Percentiles rank a stretch among this genome's conserved stretches.
phyloP scores from a whole-genome alignment of 352 stramenopile species.

The Phytophthora cactorum region DNA sequence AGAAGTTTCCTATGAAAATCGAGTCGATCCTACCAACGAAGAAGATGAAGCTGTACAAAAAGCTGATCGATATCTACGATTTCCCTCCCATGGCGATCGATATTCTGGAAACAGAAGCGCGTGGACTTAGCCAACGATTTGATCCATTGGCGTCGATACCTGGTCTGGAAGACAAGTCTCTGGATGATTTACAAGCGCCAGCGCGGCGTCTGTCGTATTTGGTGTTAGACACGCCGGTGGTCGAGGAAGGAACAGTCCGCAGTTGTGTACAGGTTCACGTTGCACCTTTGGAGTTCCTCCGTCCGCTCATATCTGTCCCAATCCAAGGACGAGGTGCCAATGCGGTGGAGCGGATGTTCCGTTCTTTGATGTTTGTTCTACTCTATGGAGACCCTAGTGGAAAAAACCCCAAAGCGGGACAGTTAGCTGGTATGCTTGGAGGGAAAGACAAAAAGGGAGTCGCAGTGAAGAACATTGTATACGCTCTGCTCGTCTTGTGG shows the following conservation, averaged over 20 bases:
- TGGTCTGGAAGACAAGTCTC: slow-evolving; percentile 38
- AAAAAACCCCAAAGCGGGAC: slow-evolving; percentile 32
- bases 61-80: slow-evolving; percentile 61
- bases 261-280: slow-evolving; percentile 33
- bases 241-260: slow-evolving; percentile 47
- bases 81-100: slow-evolving; percentile 71
- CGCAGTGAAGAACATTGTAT: slow-evolving; percentile 58
- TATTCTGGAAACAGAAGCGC: slow-evolving; percentile 54
- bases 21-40: slow-evolving; percentile 35
- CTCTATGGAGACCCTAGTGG: slow-evolving; percentile 47
- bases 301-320: slow-evolving; percentile 39
- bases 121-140: slow-evolving; percentile 63
- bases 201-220: slow-evolving; percentile 59
- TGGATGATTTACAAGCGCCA: slow-evolving; percentile 47
- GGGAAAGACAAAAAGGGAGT: slow-evolving; percentile 46
- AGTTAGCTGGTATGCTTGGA: slow-evolving; percentile 39
- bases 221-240: slow-evolving; percentile 45
- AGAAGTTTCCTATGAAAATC: slow-evolving; percentile 53
- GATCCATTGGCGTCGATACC: slow-evolving; percentile 46
- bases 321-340: slow-evolving; percentile 36
- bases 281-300: slow-evolving; percentile 34
- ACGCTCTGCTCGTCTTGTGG: slow-evolving; percentile 57
- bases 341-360: slow-evolving; percentile 48
- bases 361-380: slow-evolving; percentile 52
- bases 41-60: slow-evolving; percentile 65